These are phyloP conservation scores for Cytospora piceicola DNA, from an alignment of 2,329 filamentous ascomycete species.

Conservation along the genomic window DNA sequence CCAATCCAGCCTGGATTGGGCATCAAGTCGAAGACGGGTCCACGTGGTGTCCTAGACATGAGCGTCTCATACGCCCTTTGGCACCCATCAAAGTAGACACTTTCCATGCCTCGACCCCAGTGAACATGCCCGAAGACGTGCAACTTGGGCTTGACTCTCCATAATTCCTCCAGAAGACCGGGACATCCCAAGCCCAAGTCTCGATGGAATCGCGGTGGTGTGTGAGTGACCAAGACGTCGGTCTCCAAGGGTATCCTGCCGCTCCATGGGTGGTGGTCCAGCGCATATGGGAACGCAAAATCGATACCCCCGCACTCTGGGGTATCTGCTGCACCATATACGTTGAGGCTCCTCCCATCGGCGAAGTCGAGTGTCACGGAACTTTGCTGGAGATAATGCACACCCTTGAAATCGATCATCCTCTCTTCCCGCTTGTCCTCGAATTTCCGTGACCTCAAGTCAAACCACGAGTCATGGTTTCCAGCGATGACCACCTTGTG, in stretches of 20 bases:
- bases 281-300: conserved; percentile 78
- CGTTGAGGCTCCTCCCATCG: conserved; percentile 61
- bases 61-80: conserved; percentile 75
- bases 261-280: conserved; percentile 70
- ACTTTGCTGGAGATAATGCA: conserved; percentile 77
- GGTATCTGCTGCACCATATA: conserved; percentile 84
- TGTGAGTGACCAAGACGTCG: conserved; percentile 82
- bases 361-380: conserved; percentile 66
- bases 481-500: conserved; percentile 84
- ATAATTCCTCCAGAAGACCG: conserved; percentile 70
- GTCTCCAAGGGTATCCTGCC: conserved; percentile 71
- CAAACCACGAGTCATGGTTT: conserved; percentile 89
- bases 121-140: conserved; percentile 90
- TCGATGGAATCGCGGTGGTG: conserved; percentile 75
- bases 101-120: conserved; percentile 70
- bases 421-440: conserved; percentile 58
- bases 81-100: conserved; percentile 74
- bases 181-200: conserved; percentile 73
- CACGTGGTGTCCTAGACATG: conserved; percentile 48
- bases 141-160: conserved; percentile 72
- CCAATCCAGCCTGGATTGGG: conserved; percentile 53
- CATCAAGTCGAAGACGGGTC: conserved; percentile 49
- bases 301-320: conserved; percentile 72
- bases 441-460: conserved; percentile 62
- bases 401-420: conserved; percentile 65